phyloP scores from a whole-genome alignment of 495 filamentous ascomycete species.

The Podospora didyma region DNA sequence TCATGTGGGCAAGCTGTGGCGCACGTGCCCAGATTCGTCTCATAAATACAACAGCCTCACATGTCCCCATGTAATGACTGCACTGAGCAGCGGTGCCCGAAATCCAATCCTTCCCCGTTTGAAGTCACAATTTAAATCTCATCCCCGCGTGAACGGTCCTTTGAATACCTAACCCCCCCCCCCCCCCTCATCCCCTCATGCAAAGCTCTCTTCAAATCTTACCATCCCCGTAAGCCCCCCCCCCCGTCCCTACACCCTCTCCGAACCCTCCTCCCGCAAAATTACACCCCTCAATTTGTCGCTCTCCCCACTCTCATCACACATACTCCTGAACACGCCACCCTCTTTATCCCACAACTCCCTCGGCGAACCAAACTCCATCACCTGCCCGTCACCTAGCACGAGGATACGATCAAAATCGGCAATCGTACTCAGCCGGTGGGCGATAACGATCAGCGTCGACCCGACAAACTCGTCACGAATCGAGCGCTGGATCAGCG shows the following conservation, averaged over 20 bases:
- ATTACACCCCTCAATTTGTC: conserved; percentile 51
- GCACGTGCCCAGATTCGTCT: no score
- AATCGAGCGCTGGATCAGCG: conserved; percentile 12
- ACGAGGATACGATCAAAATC: conserved; percentile 37
- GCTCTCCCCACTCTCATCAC: conserved; percentile 65
- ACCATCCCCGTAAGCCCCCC: no score
- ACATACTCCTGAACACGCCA: conserved; percentile 62
- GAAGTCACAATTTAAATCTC: no score
- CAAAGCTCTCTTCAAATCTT: background rate
- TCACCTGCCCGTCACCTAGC: conserved; percentile 63
- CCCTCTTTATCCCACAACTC: conserved; percentile 53
- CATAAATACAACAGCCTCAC: no score
- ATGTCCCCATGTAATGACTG: no score
- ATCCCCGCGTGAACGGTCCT: no score
- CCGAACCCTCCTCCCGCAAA: conserved; percentile 9
- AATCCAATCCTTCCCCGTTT: no score
- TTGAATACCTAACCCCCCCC: no score
- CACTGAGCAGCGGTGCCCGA: no score
- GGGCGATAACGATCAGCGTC: conserved; percentile 14
- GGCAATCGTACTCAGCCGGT: conserved; percentile 13
- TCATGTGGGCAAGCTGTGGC: no score
- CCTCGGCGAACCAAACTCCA: conserved; percentile 63
- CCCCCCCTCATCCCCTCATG: no score
- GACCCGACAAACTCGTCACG: conserved; percentile 45
- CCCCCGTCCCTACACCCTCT: background rate